Conservation (phyloP, 2,329 filamentous ascomycete genomes). For the Talaromyces sp. region DNA sequence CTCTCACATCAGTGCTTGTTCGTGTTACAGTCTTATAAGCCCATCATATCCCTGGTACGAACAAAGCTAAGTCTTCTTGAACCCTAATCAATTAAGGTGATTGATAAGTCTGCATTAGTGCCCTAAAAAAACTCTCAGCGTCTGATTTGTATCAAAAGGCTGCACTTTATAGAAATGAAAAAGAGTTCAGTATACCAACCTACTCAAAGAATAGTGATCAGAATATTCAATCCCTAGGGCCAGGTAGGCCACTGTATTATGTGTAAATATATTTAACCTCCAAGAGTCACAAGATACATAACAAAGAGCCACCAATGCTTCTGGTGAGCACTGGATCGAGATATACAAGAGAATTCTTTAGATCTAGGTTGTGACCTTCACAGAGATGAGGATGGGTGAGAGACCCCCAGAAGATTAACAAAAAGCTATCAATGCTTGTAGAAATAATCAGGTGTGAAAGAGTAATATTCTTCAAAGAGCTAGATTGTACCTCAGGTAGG, state of each 20-base stretch:
- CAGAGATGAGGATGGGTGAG: too few relatives aligned
- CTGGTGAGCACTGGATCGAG: too few relatives aligned
- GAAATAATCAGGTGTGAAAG: not conserved
- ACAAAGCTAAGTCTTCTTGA: not conserved
- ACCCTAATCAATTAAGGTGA: not conserved
- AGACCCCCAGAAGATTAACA: not conserved
- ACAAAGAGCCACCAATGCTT: not conserved
- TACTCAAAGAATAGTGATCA: too few relatives aligned
- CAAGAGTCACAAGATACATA: not conserved
- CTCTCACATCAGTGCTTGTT: not conserved
- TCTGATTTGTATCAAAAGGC: too few relatives aligned
- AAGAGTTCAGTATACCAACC: too few relatives aligned
- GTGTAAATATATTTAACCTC: not conserved
- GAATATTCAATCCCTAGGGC: too few relatives aligned
- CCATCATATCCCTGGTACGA: too few relatives aligned
- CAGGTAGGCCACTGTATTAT: not conserved
- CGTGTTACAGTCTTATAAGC: too few relatives aligned
- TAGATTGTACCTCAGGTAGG: not conserved
- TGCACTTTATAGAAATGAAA: too few relatives aligned
- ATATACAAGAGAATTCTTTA: too few relatives aligned
- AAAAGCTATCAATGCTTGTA: not conserved
- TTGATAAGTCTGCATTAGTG: not conserved
- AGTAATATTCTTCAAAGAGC: not conserved
- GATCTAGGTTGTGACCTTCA: too few relatives aligned
- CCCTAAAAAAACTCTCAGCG: not conserved